These are phyloP conservation scores for Trametes pubescens DNA, from an alignment of 1,284 basidiomycete genomes.

Conservation along the genomic window DNA sequence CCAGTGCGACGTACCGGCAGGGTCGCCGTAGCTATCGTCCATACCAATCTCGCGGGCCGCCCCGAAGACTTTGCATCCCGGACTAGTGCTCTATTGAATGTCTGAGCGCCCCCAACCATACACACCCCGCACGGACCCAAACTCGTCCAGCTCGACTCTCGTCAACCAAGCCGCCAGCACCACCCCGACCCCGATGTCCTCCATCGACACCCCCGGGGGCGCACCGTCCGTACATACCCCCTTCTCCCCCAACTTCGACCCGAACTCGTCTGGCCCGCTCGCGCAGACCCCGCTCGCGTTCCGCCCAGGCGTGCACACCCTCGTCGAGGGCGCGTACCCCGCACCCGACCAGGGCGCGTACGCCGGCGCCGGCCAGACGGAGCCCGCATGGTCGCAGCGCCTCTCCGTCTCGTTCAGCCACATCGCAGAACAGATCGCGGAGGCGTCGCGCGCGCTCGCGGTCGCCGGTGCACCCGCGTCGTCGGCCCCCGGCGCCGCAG, in stretches of 20 bases:
- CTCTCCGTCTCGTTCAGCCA: constrained; percentile 49
- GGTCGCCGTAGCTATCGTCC: neutral
- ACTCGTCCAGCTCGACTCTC: constrained; percentile 34
- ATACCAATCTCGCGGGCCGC: constrained; percentile 4
- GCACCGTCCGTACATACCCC: constrained; percentile 24
- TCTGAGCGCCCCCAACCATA: constrained; percentile 18
- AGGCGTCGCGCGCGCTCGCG: constrained; percentile 49
- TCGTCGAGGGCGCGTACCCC: neutral
- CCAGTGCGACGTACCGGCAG: neutral
- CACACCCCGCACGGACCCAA: constrained; percentile 21
- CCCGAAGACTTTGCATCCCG: neutral
- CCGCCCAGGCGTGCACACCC: constrained; percentile 17
- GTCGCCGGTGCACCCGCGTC: constrained; percentile 36
- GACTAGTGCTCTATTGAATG: constrained; percentile 16
- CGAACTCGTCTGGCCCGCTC: constrained; percentile 27
- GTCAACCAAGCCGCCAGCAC: constrained; percentile 10
- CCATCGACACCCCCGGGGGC: neutral
- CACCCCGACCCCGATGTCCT: neutral
- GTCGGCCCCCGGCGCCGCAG: neutral
- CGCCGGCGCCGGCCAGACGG: neutral
- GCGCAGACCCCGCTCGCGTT: constrained; percentile 18
- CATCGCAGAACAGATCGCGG: constrained; percentile 51
- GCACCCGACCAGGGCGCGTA: neutral
- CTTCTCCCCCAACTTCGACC: constrained; percentile 38
- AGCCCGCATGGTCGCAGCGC: constrained; percentile 37